Conservation (phyloP, 2,329 filamentous ascomycete species). For the Coniochaeta sp. region DNA sequence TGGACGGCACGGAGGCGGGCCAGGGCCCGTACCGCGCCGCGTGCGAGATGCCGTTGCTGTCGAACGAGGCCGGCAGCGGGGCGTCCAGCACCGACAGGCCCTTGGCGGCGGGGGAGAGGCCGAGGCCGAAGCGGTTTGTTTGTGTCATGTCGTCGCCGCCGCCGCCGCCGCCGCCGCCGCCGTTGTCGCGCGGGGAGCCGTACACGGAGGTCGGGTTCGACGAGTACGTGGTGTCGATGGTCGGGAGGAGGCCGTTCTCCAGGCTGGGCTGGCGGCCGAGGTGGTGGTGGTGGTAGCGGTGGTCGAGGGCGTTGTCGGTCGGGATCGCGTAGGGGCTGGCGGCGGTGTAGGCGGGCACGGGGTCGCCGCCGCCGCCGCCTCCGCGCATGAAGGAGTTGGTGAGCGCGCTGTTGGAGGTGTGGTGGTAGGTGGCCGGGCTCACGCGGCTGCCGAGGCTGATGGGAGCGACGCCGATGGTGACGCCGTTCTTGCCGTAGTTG, state of each 20-base stretch:
- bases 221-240: conserved; percentile 51
- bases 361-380: too few species aligned
- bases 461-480: conserved; percentile 51
- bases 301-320: too few species aligned
- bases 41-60: conserved; percentile 90
- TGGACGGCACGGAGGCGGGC: conserved; percentile 85
- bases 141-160: too few species aligned
- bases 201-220: conserved; percentile 55
- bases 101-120: conserved; percentile 68
- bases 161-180: too few species aligned
- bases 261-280: conserved; percentile 42
- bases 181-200: conserved; percentile 73
- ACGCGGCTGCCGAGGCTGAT: conserved; percentile 57
- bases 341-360: conserved; percentile 37
- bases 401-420: conserved; percentile 55
- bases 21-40: conserved; percentile 85
- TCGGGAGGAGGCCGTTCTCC: conserved; percentile 48
- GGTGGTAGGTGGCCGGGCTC: conserved; percentile 57
- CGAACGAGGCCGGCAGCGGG: conserved; percentile 87
- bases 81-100: conserved; percentile 87
- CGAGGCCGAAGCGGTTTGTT: conserved; percentile 54
- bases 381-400: conserved; percentile 68
- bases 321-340: conserved; percentile 29
- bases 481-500: conserved; percentile 68
- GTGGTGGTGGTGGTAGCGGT: conserved; percentile 21